A percentile compares a stretch with the other conserved stretches of the same genome.
phyloP scores from a whole-genome alignment of 176 grass and related monocot genomes.

The Triticum timopheevii region DNA sequence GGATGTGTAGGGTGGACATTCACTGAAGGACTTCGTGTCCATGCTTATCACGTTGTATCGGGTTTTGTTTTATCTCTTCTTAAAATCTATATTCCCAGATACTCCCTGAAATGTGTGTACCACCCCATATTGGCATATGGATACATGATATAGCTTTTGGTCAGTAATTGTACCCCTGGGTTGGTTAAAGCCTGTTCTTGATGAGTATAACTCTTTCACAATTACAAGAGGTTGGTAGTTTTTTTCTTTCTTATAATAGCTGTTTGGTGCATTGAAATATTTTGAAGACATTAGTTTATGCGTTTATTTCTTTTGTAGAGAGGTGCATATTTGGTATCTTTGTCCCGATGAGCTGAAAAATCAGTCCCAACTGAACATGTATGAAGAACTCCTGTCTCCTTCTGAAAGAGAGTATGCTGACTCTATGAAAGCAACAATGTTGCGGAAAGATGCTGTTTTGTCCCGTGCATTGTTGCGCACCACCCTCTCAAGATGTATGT shows the following conservation, averaged over 20 bases:
- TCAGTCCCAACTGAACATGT: conserved; percentile 62
- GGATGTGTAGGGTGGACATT: not conserved
- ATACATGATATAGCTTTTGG: not conserved
- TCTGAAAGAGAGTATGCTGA: conserved; percentile 60
- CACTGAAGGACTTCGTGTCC: not conserved
- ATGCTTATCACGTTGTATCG: no score
- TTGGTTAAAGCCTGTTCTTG: not conserved
- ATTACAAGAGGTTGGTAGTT: not conserved
- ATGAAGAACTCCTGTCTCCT: conserved; percentile 71
- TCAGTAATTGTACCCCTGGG: not conserved
- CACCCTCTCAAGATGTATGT: conserved; percentile 94
- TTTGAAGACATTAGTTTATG: not conserved
- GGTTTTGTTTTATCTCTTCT: not conserved
- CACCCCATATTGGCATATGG: not conserved
- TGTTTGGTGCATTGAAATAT: not conserved
- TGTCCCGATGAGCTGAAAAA: conserved; percentile 78
- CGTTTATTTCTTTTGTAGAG: conserved; percentile 42
- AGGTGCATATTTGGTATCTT: conserved; percentile 90
- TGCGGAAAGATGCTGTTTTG: conserved; percentile 67
- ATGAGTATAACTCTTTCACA: not conserved
- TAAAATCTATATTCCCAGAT: not conserved
- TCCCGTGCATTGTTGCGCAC: conserved; percentile 73
- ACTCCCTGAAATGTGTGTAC: not conserved
- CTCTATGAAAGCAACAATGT: conserved; percentile 48
- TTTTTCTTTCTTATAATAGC: not conserved